Evolutionary conservation across 352 stramenopile species (phyloP), one percentile per base, ranked within the genome.

Genomic region (Globisporangium mamillatum): DNA sequence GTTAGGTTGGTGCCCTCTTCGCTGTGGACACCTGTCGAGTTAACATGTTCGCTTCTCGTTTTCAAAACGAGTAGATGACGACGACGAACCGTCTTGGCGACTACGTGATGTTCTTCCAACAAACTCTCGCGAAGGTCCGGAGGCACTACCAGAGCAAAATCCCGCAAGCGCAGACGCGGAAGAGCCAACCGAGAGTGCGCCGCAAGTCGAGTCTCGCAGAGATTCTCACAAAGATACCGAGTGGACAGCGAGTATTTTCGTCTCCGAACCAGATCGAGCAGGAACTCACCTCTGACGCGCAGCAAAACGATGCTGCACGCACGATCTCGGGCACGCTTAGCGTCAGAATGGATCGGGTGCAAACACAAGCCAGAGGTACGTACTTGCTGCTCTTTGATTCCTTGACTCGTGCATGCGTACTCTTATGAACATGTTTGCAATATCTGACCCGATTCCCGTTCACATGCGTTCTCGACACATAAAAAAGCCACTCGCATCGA

Each of bases 31-130:
- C 14, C 8, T 1, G 4, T 24, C 27, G 14, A 20, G 12, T 0
- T 63, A 46, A 46, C 10, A 18, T 46, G 12, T 38, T 27, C 9
- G 5, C 64, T 22, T 38, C 61, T 59, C 22, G 27, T 32, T 32
- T 32, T 32, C 24, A 10, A 25, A 60, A 54, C 48, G 9, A 25
- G 7, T 72, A 94, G 84, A 90, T 92, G 81, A 93, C 84, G 18
- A 73, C 76, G 53, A 90, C 79, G 29, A 86, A 91, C 63, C 71
- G 81, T 0, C 59, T 95, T 7, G 75, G 69, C 24, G 86, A 92
- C 62, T 95, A 95, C 66, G 75, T 94, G 7, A 64, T 76, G 5
- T 95, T 92, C 68, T 90, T 93, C 29, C 77, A 91, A 25, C 78
- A 92, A 41, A 93, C 81, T 0, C 76, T 94, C 32, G 53, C 68